A percentile compares a stretch with the other conserved stretches of the same genome.
Conservation (phyloP, 2,329 filamentous ascomycete genomes). For the Pseudogymnoascus verrucosus region DNA sequence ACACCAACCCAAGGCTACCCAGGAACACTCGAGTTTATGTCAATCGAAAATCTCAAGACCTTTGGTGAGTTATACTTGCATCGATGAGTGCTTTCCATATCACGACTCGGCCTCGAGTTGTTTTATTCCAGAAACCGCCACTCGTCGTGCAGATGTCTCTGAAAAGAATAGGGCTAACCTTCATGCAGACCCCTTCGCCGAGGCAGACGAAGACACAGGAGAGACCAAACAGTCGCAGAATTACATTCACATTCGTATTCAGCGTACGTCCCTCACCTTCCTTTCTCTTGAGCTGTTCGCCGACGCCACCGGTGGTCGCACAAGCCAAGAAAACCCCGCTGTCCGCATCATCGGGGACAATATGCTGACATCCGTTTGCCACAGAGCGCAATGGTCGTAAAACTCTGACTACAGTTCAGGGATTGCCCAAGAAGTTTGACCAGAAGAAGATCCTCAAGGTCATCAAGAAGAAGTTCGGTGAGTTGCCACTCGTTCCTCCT, state of each 20-base stretch:
- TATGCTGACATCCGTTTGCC: constrained; percentile 7
- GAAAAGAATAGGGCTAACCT: constrained; percentile 17
- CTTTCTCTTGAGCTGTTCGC: background rate
- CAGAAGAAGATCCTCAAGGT: constrained; percentile 99
- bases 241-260: constrained; percentile 99
- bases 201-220: constrained; percentile 99
- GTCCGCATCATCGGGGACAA: constrained; percentile 16
- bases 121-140: background rate
- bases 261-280: constrained; percentile 59
- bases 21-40: constrained; percentile 83
- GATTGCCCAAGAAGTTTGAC: constrained; percentile 97
- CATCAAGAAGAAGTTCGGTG: constrained; percentile 99
- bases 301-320: background rate
- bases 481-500: constrained; percentile 28
- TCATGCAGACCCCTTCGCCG: constrained; percentile 93
- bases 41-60: constrained; percentile 97
- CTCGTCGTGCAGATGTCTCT: constrained; percentile 14
- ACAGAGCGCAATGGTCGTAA: constrained; percentile 99
- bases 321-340: background rate
- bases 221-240: constrained; percentile 92
- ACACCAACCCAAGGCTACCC: constrained; percentile 31
- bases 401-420: constrained; percentile 99
- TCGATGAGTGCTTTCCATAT: background rate
- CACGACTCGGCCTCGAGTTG: background rate
- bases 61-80: constrained; percentile 56